Percentiles rank a stretch among this genome's conserved stretches.
Conservation (phyloP, 768 basidiomycete species). For the Wakefieldia striispora region DNA sequence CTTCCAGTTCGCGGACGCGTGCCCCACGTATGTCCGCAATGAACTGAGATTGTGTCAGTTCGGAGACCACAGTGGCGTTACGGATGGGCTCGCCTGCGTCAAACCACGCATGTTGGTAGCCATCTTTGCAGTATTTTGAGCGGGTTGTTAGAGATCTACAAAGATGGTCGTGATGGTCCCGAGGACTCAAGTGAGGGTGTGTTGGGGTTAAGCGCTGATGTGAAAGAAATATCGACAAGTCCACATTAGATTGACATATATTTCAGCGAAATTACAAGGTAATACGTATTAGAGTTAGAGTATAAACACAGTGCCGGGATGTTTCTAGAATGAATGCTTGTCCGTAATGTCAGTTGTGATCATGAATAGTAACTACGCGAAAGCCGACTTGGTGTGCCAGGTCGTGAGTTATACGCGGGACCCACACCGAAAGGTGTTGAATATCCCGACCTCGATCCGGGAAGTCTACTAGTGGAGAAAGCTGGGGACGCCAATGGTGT, state of each 20-base stretch:
- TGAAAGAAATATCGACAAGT: not conserved
- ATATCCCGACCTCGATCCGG: conserved; percentile 53
- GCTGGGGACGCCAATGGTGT: conserved; percentile 61
- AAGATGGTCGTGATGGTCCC: not conserved
- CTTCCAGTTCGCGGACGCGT: conserved; percentile 92
- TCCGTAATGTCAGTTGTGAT: conserved; percentile 8
- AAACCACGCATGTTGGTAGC: conserved; percentile 89
- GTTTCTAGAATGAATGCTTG: conserved; percentile 8
- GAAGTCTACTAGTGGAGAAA: conserved; percentile 36
- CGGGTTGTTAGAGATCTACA: not conserved
- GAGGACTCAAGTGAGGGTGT: not conserved
- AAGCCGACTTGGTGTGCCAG: conserved; percentile 61
- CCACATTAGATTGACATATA: conserved; percentile 2
- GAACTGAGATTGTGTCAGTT: conserved; percentile 55
- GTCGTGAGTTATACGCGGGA: conserved; percentile 52
- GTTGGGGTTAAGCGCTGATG: not conserved
- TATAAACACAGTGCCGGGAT: conserved; percentile 9
- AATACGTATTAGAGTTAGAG: conserved; percentile 14
- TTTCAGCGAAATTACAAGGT: conserved; percentile 10
- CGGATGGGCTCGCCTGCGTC: conserved; percentile 65
- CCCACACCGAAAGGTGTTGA: conserved; percentile 51
- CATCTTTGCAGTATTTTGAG: conserved; percentile 44
- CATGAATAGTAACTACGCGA: conserved; percentile 37
- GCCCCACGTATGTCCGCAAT: conserved; percentile 99
- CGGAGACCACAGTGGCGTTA: not conserved